Conservation (phyloP, 176 grass and related monocot genomes). For the Cenchrus fungigraminus region DNA sequence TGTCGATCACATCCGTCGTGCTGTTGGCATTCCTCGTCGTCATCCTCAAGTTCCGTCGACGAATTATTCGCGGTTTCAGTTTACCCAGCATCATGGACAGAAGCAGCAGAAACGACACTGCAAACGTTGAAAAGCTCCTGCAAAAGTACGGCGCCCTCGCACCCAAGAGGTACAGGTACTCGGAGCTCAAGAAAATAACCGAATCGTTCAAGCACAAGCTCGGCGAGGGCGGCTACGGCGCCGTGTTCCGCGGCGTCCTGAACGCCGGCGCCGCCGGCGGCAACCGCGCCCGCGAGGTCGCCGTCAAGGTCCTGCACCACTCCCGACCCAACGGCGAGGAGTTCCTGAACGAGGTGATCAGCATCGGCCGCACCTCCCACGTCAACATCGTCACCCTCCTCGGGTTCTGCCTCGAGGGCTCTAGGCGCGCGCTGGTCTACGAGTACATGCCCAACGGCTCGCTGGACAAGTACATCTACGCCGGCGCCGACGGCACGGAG, state of each 20-base stretch:
- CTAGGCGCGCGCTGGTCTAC: conserved; percentile 65
- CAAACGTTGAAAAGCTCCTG: conserved; percentile 38
- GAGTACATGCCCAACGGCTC: conserved; percentile 71
- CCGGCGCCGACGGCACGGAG: background rate
- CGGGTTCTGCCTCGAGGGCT: conserved; percentile 66
- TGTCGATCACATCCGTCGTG: background rate
- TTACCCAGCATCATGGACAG: conserved; percentile 1
- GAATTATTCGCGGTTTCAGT: background rate
- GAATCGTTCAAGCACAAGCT: conserved; percentile 52
- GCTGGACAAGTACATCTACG: conserved; percentile 63
- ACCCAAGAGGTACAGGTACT: conserved; percentile 51
- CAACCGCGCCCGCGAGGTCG: conserved; percentile 5
- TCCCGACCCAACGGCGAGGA: conserved; percentile 22
- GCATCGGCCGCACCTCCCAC: conserved; percentile 65
- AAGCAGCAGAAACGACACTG: background rate
- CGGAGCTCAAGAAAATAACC: conserved; percentile 57
- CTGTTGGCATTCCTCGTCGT: background rate
- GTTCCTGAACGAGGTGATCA: conserved; percentile 57
- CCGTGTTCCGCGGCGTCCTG: conserved; percentile 53
- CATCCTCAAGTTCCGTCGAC: conserved; percentile 30
- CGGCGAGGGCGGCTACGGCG: conserved; percentile 67
- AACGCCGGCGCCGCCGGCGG: background rate
- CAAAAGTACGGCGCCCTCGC: conserved; percentile 24
- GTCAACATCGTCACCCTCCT: conserved; percentile 65
- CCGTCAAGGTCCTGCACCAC: conserved; percentile 59